A percentile compares a stretch with the other conserved stretches of the same genome.
Evolutionary conservation across 202 grass and related monocot genomes (phyloP).

Genomic region (Dendrocalamus latiflorus): DNA sequence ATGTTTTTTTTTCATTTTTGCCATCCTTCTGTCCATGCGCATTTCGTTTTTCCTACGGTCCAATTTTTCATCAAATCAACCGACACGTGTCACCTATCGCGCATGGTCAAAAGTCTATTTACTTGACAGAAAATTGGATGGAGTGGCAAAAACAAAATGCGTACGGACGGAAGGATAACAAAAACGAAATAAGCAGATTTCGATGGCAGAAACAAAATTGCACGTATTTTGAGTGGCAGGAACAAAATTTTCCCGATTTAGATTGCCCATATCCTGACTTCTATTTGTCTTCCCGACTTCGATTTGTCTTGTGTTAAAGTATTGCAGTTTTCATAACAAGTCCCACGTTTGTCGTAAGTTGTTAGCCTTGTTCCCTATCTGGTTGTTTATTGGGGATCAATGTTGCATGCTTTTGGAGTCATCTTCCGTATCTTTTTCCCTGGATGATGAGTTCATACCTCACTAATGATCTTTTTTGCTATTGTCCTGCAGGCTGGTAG

Average conservation of each 20-base stretch:
- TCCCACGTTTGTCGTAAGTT: not conserved
- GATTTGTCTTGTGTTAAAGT: not conserved
- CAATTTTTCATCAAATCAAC: too few relatives aligned
- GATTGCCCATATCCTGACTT: not conserved
- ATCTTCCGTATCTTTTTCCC: not conserved
- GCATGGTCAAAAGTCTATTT: too few relatives aligned
- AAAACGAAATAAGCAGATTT: too few relatives aligned
- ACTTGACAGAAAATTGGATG: too few relatives aligned
- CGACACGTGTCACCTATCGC: too few relatives aligned
- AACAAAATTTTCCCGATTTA: not conserved
- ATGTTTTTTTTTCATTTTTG: too few relatives aligned
- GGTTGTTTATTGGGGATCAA: not conserved
- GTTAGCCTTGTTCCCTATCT: not conserved
- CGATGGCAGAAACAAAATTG: too few relatives aligned
- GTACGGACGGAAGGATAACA: too few relatives aligned
- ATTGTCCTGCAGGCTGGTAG: constrained; percentile 65
- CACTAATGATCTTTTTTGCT: not conserved
- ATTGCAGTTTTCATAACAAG: not conserved
- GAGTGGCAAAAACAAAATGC: too few relatives aligned
- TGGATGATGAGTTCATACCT: not conserved
- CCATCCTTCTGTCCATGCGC: too few relatives aligned
- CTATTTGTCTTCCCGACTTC: not conserved
- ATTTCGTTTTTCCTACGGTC: too few relatives aligned
- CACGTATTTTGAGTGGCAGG: too few relatives aligned
- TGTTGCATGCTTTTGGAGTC: not conserved